Base-by-base conservation (phyloP, 2,329 filamentous ascomycete species). In the Periconia macrospinosa region DNA sequence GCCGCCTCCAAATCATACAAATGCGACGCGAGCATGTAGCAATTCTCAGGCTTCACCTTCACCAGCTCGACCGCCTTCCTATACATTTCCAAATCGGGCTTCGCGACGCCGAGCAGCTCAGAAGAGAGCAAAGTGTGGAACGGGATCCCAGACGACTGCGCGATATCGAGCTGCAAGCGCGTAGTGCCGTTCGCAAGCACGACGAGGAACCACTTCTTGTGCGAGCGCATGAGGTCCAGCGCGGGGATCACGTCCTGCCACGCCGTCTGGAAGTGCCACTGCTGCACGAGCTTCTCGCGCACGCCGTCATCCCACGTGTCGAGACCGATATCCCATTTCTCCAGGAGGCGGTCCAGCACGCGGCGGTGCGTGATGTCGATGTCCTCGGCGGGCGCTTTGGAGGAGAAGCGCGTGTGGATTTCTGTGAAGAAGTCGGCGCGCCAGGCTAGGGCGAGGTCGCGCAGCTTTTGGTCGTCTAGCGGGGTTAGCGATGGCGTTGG, bases 151-250 rank as follows among this genome's bases (percentile, higher is more conserved):
- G 81, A 79, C 0, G 76, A 83, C 27, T 72, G 69, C 1, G 67
- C 69, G 2, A 85, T 71, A 60, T 85, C 80, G 2, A 85, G 75
- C 57, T 84, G 82, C 1, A 84, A 70, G 15, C 82, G 75, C 1
- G 78, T 80, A 0, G 80, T 83, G 0, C 82, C 82, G 52, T 85
- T 85, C 6, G 81, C 82, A 45, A 79, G 75, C 5, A 84, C 81
- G 49, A 81, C 79, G 0, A 79, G 63, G 33, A 69, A 67, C 20
- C 52, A 62, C 8, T 53, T 43, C 0, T 55, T 40, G 53, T 81
- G 76, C 7, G 75, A 66, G 14, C 73, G 66, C 1, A 84, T 65
- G 0, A 59, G 59, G 2, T 67, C 49, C 1, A 84, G 68, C 0
- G 79, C 81, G 2, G 66, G 54, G 0, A 56, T 42, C 1, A 83